Conservation (phyloP, 805 yeast species). For the Cyberlindnera samutprakarnensis region DNA sequence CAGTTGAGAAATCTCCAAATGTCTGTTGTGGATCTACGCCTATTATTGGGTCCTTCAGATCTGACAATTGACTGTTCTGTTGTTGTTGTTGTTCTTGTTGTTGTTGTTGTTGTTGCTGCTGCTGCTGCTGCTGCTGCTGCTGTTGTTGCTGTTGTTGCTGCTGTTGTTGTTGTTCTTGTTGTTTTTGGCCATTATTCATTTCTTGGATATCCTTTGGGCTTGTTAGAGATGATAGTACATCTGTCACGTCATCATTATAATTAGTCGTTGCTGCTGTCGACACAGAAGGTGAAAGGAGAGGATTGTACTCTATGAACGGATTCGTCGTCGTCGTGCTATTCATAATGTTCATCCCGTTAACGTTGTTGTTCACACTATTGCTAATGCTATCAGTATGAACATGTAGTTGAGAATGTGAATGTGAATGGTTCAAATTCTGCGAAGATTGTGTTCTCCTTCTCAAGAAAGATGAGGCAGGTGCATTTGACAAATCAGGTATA, state of each 20-base stretch:
- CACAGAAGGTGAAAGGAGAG: too few species aligned
- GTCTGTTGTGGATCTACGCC: too few species aligned
- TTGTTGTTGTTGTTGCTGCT: neutral
- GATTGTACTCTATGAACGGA: too few species aligned
- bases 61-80: neutral
- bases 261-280: too few species aligned
- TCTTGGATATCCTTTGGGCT: too few species aligned
- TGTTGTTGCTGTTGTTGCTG: neutral
- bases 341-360: too few species aligned
- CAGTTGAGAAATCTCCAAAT: too few species aligned
- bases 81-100: slow-evolving; percentile 1
- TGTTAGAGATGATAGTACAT: too few species aligned
- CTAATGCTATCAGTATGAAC: neutral
- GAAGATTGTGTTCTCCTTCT: neutral
- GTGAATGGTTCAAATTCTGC: neutral
- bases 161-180: neutral
- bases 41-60: neutral
- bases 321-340: too few species aligned
- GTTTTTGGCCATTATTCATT: too few species aligned
- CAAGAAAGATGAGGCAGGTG: neutral
- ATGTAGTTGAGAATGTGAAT: neutral
- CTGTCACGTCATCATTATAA: too few species aligned
- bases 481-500: slow-evolving; percentile 6
- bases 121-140: neutral
- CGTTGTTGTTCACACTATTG: too few species aligned